Conservation (phyloP, 345 rosid species). For the Eucalyptus pumila region DNA sequence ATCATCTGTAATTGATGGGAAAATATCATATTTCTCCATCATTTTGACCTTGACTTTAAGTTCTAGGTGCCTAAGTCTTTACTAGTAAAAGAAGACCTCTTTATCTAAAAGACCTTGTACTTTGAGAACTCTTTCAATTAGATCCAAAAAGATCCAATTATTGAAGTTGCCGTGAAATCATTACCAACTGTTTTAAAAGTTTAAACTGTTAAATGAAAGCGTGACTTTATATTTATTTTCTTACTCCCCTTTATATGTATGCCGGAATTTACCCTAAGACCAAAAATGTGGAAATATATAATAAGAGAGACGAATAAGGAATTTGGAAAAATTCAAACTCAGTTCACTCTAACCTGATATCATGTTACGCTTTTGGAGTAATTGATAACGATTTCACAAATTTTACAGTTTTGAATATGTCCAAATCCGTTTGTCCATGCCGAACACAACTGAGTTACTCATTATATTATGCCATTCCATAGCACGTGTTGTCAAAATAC, state of each 20-base stretch:
- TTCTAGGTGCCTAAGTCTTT: background rate
- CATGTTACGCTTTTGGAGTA: background rate
- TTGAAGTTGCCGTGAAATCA: background rate
- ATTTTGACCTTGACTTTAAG: background rate
- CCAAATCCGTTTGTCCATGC: background rate
- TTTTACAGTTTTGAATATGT: background rate
- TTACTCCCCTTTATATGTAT: background rate
- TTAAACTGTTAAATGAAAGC: rapidly evolving
- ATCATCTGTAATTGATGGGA: background rate
- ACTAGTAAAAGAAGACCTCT: background rate
- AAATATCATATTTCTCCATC: background rate
- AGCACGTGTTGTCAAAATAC: background rate
- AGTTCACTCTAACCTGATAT: background rate
- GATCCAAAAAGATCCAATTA: background rate
- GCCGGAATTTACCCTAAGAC: rapidly evolving
- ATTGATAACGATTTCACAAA: background rate
- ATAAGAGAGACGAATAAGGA: background rate
- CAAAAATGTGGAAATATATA: background rate
- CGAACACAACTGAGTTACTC: background rate
- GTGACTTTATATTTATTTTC: background rate
- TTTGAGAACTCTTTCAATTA: background rate
- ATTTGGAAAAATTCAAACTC: background rate
- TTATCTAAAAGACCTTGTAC: background rate
- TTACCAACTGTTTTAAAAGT: rapidly evolving
- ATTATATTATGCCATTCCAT: background rate